phyloP scores from a whole-genome alignment of 2,329 filamentous ascomycete genomes.

The Aspergillus sojae region DNA sequence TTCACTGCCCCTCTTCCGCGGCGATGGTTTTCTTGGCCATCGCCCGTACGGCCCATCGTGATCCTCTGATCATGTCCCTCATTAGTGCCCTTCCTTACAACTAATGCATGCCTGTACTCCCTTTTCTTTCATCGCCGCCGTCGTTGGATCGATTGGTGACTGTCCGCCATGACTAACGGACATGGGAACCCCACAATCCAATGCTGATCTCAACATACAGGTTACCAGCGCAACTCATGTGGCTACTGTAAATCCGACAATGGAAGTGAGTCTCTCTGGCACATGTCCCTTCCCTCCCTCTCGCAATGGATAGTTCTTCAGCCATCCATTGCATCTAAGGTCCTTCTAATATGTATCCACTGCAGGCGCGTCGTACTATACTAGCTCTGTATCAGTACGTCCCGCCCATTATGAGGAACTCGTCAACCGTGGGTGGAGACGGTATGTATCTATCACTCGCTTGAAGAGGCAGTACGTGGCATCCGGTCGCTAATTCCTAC shows the following conservation, averaged over 20 bases:
- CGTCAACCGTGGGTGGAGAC: conserved; percentile 53
- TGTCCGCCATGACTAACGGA: neutral
- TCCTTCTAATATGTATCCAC: conserved; percentile 16
- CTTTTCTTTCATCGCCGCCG: neutral
- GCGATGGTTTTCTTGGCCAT: conserved; percentile 8
- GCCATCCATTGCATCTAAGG: neutral
- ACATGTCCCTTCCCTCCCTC: neutral
- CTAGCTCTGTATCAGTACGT: conserved; percentile 46
- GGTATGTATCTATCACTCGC: conserved; percentile 29
- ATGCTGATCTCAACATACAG: conserved; percentile 27
- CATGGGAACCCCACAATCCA: neutral
- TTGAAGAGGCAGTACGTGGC: neutral
- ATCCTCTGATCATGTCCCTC: neutral
- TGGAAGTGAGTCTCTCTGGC: conserved; percentile 45
- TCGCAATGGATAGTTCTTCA: neutral
- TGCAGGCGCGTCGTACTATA: conserved; percentile 50
- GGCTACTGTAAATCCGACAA: conserved; percentile 52
- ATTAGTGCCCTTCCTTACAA: neutral
- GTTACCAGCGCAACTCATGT: conserved; percentile 51
- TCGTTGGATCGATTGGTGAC: neutral
- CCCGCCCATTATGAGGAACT: conserved; percentile 52
- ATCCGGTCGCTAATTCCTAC: conserved; percentile 8
- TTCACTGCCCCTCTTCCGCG: conserved; percentile 15
- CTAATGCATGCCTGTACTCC: neutral
- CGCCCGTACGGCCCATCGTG: neutral